Base-by-base conservation (phyloP, 2,329 filamentous ascomycete species). In the Fusarium caatingaense region DNA sequence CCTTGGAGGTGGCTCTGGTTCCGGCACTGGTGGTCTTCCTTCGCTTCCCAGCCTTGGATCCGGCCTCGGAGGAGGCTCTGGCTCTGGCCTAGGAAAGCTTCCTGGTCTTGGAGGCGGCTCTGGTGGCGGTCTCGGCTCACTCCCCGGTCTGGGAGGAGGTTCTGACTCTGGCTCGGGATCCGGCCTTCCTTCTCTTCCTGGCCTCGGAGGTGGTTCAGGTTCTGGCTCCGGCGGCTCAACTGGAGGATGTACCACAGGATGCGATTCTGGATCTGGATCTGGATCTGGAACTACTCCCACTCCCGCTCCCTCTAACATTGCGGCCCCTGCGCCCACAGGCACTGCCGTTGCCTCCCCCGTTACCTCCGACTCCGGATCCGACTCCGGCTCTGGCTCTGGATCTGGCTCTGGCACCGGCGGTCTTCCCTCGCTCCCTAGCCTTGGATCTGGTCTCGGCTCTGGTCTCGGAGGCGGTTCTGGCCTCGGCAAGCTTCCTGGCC, bases 1-100 rank as follows among this genome's bases (percentile, higher is more conserved):
- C 15, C 42, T 55, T 23, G 60, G 56, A 37, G 42, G 58, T 20
- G 56, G 50, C 5, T 51, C 40, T 30, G n/a, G 16, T 28, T 37
- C 59, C 46, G 50, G 23, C 18, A 23, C 40, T 20, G 48, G 30
- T 23, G 41, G 41, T 16, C 41, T 59, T 23, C 56, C 56, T 7
- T 51, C 50, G 1, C n/a, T 51, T 2, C 46, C 32, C 4, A 15
- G 40, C 10, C 48, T 56, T 49, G 47, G 47, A 10, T 30, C 28
- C 6, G 34, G 30, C 13, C 30, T 32, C 12, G 30, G 32, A 20
- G 18, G 34, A n/a, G 34, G 34, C 9, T 37, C 32, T 37, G 34
- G 32, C 16, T 11, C 9, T 37, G 48, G 57, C 5, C 45, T 50
- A 8, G 27, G 45, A 6, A 40, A 23, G 8, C 41, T 55, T 8